Base-by-base conservation (phyloP, 129 eudicot species). In the Flaveria ramosissima region DNA sequence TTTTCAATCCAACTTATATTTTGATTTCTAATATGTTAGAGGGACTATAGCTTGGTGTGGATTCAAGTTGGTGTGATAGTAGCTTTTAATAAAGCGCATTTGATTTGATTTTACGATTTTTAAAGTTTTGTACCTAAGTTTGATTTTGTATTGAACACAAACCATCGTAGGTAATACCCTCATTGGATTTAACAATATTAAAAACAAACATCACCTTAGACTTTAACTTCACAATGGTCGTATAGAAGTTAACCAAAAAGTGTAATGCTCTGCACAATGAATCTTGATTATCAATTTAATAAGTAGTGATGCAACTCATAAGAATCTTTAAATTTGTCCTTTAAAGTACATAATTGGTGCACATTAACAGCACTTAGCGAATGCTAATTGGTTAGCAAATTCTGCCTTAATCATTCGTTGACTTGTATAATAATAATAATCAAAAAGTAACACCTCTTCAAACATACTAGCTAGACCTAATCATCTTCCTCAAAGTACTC, bases 351-450 rank as follows among this genome's bases (percentile, higher is more conserved):
- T 45, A 53, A 32, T 67, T 27, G 83, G 80, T 80, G 75, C 80
- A 67, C 56, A 74, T 5, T 73, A n/a, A 67, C 68, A 68, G 63
- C 84, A 73, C 80, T 80, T 80, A 67, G 12, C 41, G 47, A 74
- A 74, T 74, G 84, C 36, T 57, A 73, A 74, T 74, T 80, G 73
- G 75, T 66, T 74, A 75, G 68, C 75, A 67, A 74, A 53, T 45
- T 67, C 21, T 16, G 23, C 64, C 42, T 68, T 74, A 80, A 74
- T 80, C 80, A 67, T 74, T 74, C 80, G 84, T 74, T 80, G 84
- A 80, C 84, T 74, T 74, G 32, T 74, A 45, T 73, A 53, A 14
- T 80, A 63, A 55, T 73, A 73, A 42, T 39, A 51, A 51, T 53
- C 11, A 60, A 47, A 78, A 74, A 74, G 80, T 47, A 56, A 43